Conservation (phyloP, 2,329 filamentous ascomycete species). For the Teratosphaeriaceae sp. region DNA sequence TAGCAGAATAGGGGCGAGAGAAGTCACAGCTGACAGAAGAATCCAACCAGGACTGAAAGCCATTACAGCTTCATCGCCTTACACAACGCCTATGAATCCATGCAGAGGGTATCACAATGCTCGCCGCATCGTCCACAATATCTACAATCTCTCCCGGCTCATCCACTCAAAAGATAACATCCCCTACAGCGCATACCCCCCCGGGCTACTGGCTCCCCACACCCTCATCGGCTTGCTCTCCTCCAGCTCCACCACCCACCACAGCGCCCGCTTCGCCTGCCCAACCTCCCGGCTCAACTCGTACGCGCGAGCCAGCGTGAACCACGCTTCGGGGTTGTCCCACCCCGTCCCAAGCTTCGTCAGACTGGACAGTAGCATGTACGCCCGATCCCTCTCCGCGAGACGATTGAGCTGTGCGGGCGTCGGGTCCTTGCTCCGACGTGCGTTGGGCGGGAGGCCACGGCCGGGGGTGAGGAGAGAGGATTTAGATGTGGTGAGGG, state of each 20-base stretch:
- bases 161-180: no score
- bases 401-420: conserved; percentile 72
- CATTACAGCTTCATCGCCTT: no score
- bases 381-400: conserved; percentile 84
- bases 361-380: conserved; percentile 70
- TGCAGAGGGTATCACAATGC: no score
- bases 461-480: conserved; percentile 8
- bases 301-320: conserved; percentile 75
- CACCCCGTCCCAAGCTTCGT: conserved; percentile 83
- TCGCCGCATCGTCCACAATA: no score
- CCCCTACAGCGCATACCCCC: conserved; percentile 22
- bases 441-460: neutral
- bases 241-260: conserved; percentile 97
- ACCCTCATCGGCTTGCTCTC: conserved; percentile 72
- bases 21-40: no score
- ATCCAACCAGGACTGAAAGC: no score
- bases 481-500: conserved; percentile 16
- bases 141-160: no score
- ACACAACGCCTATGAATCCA: no score
- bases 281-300: conserved; percentile 80
- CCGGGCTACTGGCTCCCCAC: conserved; percentile 67
- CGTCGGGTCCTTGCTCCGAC: conserved; percentile 34
- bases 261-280: conserved; percentile 85
- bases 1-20: no score
- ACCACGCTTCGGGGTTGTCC: conserved; percentile 94